A percentile compares a stretch with the other conserved stretches of the same genome.
phyloP scores from a whole-genome alignment of 345 rosid species.

The Sonneratia alba region DNA sequence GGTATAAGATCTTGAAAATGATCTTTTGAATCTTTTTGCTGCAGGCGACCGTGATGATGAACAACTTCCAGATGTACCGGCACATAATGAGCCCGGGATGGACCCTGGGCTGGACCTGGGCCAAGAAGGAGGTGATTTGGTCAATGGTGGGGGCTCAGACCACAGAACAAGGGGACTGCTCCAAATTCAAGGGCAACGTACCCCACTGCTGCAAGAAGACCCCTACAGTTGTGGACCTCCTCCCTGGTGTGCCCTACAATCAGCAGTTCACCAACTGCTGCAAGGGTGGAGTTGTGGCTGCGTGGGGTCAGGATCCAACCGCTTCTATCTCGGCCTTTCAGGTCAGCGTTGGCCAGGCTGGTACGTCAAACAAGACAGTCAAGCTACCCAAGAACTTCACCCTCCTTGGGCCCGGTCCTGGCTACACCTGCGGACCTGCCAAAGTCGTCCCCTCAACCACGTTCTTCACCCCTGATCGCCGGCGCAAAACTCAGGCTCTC shows the following conservation, averaged over 20 bases:
- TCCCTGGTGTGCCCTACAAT: conserved; percentile 75
- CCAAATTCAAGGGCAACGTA: conserved; percentile 72
- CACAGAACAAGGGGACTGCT: conserved; percentile 90
- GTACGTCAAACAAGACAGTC: conserved; percentile 75
- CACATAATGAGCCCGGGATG: conserved; percentile 79
- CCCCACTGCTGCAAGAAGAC: conserved; percentile 81
- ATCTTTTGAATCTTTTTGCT: conserved; percentile 7
- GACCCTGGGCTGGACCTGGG: conserved; percentile 88
- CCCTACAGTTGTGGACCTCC: conserved; percentile 66
- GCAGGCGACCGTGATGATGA: conserved; percentile 64
- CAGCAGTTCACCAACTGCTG: conserved; percentile 75
- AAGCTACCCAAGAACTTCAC: conserved; percentile 86
- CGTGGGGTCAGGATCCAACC: conserved; percentile 81
- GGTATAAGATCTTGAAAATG: not conserved
- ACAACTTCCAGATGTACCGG: conserved; percentile 70
- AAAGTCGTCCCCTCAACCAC: conserved; percentile 53
- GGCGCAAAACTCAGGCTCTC: conserved; percentile 68
- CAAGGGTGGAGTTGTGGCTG: conserved; percentile 73
- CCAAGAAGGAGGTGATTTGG: conserved; percentile 85
- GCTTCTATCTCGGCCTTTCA: conserved; percentile 66
- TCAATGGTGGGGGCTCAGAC: conserved; percentile 73
- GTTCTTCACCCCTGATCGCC: conserved; percentile 54
- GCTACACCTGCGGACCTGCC: conserved; percentile 87
- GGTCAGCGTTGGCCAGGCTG: conserved; percentile 59
- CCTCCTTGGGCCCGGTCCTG: conserved; percentile 69